Base-by-base conservation (phyloP, 495 filamentous ascomycete species). In the Xylaria curta region DNA sequence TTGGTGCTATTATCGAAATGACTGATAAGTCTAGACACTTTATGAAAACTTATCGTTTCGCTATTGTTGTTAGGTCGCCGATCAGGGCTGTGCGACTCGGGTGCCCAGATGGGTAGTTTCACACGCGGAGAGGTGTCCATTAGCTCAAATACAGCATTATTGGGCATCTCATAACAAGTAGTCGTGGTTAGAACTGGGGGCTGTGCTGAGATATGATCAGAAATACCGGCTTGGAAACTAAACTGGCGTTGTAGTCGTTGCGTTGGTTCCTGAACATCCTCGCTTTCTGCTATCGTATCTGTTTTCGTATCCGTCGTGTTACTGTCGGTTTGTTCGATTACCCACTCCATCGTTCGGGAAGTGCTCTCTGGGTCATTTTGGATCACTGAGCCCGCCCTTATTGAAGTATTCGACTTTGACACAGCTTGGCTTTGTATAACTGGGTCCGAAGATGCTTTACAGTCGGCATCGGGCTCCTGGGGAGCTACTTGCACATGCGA, bases 51-150 rank as follows among this genome's bases (percentile, higher is more conserved):
- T 13, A 46, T 46, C n/a, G 53, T 28, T 28, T 44, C 36, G 24
- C n/a, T 33, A 13, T 33, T 28, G 24, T 33, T 21, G 9, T 47
- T n/a, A 33, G 64, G 19, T 38, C 36, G 47, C 6, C 33, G 13
- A 24, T 3, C n/a, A 26, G 8, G 19, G n/a, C 24, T 3, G 49
- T 49, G 8, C 3, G 19, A 28, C 26, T 64, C 59, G 4, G 5
- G 17, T 44, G 31, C 19, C 42, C 40, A 33, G 26, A 12, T 17
- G 12, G 67, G 42, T 56, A 40, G 42, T 26, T 24, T 36, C 36
- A 49, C 24, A 10, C n/a, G 31, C 19, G 68, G 47, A 24, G 68
- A 70, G 12, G 68, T 70, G 47, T 70, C 68, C 68, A 70, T 70
- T 31, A 70, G 24, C 21, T 70, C 68, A 13, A 54, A 42, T 0